Conservation (phyloP, 2,329 filamentous ascomycete genomes). For the Sphaerostilbella broomeana region DNA sequence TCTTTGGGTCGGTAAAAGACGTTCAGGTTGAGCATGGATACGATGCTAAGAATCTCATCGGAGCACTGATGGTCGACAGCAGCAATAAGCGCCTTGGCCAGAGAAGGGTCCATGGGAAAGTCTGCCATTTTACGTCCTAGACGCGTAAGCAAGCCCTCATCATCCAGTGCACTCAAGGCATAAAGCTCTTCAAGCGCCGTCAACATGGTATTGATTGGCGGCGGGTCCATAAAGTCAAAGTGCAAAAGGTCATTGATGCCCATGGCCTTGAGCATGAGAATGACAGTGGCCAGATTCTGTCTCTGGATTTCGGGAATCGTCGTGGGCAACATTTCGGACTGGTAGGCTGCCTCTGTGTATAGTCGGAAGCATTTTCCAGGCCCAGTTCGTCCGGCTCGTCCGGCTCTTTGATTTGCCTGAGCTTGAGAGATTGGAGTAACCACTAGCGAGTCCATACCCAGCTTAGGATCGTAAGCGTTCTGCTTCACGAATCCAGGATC, state of each 20-base stretch:
- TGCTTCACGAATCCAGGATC: constrained; percentile 98
- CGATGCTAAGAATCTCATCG: constrained; percentile 89
- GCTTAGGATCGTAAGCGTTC: constrained; percentile 91
- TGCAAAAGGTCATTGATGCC: constrained; percentile 96
- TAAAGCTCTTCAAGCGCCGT: constrained; percentile 94
- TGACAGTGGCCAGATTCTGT: constrained; percentile 86
- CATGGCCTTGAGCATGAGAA: constrained; percentile 98
- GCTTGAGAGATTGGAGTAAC: constrained; percentile 96
- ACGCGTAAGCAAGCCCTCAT: constrained; percentile 88
- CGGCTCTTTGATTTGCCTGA: constrained; percentile 89
- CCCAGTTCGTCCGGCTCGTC: constrained; percentile 86
- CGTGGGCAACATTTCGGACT: constrained; percentile 94
- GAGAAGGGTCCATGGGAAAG: constrained; percentile 92
- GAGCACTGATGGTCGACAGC: constrained; percentile 84
- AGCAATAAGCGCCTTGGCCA: constrained; percentile 85
- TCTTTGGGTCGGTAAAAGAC: constrained; percentile 96
- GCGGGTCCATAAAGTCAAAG: constrained; percentile 99
- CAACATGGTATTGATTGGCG: constrained; percentile 95
- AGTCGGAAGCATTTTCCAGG: constrained; percentile 94
- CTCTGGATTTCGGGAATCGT: constrained; percentile 95
- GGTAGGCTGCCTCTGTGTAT: constrained; percentile 91
- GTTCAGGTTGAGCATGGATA: constrained; percentile 85
- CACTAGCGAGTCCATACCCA: constrained; percentile 94
- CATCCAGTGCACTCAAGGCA: constrained; percentile 81
- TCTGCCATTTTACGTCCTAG: constrained; percentile 96